Conservation (phyloP, 257 asterid genomes). For the Solanum pinnatisectum region DNA sequence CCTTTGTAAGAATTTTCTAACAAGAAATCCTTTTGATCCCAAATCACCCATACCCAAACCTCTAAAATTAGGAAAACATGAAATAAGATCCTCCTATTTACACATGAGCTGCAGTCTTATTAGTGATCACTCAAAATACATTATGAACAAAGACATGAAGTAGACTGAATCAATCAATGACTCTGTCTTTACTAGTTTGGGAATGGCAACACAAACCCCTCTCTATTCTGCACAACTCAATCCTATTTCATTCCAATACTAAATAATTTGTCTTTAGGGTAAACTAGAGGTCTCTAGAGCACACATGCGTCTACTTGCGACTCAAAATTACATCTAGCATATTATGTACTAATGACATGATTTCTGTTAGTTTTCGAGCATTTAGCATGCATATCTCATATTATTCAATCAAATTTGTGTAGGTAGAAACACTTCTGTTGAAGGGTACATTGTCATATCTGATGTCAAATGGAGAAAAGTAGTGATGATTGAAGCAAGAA, state of each 20-base stretch:
- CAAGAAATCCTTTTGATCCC: neutral
- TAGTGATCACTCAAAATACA: neutral
- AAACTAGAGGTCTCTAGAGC: neutral
- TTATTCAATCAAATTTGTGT: neutral
- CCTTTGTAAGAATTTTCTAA: neutral
- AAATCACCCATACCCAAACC: neutral
- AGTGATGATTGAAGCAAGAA: neutral
- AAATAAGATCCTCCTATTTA: neutral
- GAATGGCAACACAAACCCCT: neutral
- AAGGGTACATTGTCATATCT: neutral
- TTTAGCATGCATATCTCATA: neutral
- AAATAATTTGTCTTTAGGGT: neutral
- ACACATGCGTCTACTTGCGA: neutral
- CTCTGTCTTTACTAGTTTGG: neutral
- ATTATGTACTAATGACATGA: neutral
- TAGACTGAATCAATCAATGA: neutral
- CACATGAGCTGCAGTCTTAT: neutral
- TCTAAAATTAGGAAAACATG: neutral
- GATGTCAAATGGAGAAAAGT: neutral
- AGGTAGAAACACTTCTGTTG: neutral
- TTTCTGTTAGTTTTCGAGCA: neutral
- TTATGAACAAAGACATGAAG: neutral
- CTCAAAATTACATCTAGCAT: neutral
- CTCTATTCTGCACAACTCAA: neutral
- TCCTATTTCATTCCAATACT: neutral